Evolutionary conservation across 139 green algal genomes (phyloP), one percentile per base, ranked within the genome.

Genomic region (Chlamydomonas eustigma): DNA sequence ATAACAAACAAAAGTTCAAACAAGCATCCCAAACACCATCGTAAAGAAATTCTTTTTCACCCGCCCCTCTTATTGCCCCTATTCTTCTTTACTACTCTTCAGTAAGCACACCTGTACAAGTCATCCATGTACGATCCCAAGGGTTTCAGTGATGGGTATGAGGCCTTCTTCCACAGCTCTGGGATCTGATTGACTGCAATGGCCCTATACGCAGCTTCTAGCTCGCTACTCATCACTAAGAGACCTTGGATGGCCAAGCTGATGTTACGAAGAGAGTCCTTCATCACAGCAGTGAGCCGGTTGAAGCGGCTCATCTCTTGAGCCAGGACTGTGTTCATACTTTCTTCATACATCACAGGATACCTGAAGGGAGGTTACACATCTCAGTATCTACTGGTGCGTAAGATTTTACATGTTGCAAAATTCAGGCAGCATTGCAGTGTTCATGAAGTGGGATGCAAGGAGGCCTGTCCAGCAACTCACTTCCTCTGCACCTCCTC

Each of bases 221-320:
- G 80, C 73, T 93, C 88, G 8, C 44, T 68, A 36, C 64, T 92
- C 50, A 92, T 85, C 66, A 76, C 81, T 64, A 89, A 71, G 76
- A 94, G 75, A 2, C 88, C 86, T 52, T 77, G 63, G 24, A 87
- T 76, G 12, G 89, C 89, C 68, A 84, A 81, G 67, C 84, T 39
- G 3, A 93, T 83, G 81, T 74, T 77, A 37, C 71, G 69, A 30
- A 93, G 79, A 2, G 77, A 87, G 35, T 81, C 79, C 8, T 79
- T 74, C 4, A 94, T 90, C 51, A 86, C 78, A 3, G 63, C 34
- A 18, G 85, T 51, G 44, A 94, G 87, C 64, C 80, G 78, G 79
- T 94, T 94, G 84, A 89, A 94, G 36, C 90, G 87, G 37, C 82
- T 75, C 88, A 92, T 92, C 78, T 94, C 90, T 80, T 93, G 87